Conservation (phyloP, 108 stramenopile genomes). For the Stephanodiscus triporus region DNA sequence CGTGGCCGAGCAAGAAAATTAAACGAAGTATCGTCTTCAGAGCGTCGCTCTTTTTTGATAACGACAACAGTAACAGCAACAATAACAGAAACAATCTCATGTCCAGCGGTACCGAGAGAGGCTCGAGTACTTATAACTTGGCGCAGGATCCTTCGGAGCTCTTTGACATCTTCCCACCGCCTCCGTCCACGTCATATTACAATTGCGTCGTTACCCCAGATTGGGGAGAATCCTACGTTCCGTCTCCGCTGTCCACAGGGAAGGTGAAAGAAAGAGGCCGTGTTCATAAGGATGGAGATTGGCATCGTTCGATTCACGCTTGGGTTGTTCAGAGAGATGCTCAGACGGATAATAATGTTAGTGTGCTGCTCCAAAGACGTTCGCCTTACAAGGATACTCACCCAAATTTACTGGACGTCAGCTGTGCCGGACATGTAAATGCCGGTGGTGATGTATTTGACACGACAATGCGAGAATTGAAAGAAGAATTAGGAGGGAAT, state of each 20-base stretch:
- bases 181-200: constrained; percentile 23
- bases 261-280: constrained; percentile 28
- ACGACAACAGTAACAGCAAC: neutral
- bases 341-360: constrained; percentile 3
- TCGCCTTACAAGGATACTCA: constrained; percentile 52
- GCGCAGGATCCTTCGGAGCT: constrained; percentile 40
- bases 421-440: constrained; percentile 52
- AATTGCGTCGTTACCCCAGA: constrained; percentile 31
- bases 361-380: constrained; percentile 44
- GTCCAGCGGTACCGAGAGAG: neutral
- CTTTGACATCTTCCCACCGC: constrained; percentile 45
- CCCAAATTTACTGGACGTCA: constrained; percentile 47
- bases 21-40: no score
- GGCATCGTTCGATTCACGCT: constrained; percentile 49
- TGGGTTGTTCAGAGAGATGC: constrained; percentile 36
- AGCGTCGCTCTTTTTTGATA: no score
- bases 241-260: constrained; percentile 40
- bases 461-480: constrained; percentile 39
- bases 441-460: constrained; percentile 38
- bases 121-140: constrained; percentile 32
- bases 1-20: neutral
- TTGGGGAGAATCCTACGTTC: constrained; percentile 44
- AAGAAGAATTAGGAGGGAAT: constrained; percentile 47
- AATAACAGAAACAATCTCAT: neutral
- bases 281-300: constrained; percentile 47